Conservation (phyloP, 164 flowering plant species). For the Magnolia kwangsiensis region DNA sequence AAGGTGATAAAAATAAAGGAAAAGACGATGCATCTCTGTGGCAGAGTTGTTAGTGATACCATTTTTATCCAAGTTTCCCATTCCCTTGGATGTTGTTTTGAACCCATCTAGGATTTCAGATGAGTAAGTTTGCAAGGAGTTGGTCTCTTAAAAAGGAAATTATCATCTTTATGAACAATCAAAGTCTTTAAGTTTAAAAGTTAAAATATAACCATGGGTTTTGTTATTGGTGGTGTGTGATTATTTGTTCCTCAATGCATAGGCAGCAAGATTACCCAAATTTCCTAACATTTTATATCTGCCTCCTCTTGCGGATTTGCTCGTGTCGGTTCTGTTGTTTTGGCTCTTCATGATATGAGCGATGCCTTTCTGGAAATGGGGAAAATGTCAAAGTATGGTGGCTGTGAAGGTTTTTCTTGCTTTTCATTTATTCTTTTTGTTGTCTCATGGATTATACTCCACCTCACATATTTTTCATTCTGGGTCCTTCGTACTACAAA, state of each 20-base stretch:
- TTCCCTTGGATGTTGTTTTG: slow-evolving; percentile 43
- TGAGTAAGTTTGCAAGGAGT: slow-evolving; percentile 40
- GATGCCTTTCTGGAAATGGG: slow-evolving; percentile 90
- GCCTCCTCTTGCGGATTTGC: slow-evolving; percentile 58
- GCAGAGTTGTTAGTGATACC: slow-evolving; percentile 82
- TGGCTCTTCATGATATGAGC: slow-evolving; percentile 96
- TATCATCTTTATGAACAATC: neutral
- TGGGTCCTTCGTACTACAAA: slow-evolving; percentile 94
- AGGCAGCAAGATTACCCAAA: no score
- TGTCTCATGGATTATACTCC: slow-evolving; percentile 72
- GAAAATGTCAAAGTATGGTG: slow-evolving; percentile 88
- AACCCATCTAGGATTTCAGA: slow-evolving; percentile 25
- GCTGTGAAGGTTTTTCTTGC: slow-evolving; percentile 69
- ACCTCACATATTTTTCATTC: slow-evolving; percentile 80
- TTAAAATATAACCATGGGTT: neutral
- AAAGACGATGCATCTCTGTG: slow-evolving; percentile 37
- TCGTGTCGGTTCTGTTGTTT: slow-evolving; percentile 86
- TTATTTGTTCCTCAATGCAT: no score
- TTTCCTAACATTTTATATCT: neutral
- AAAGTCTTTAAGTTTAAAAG: neutral
- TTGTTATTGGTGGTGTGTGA: neutral
- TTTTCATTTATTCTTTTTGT: slow-evolving; percentile 68
- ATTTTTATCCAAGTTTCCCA: slow-evolving; percentile 64
- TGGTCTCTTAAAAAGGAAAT: neutral
- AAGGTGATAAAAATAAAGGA: slow-evolving; percentile 56